Conservation (phyloP, 2,329 filamentous ascomycete genomes). For the Nemania sp. region DNA sequence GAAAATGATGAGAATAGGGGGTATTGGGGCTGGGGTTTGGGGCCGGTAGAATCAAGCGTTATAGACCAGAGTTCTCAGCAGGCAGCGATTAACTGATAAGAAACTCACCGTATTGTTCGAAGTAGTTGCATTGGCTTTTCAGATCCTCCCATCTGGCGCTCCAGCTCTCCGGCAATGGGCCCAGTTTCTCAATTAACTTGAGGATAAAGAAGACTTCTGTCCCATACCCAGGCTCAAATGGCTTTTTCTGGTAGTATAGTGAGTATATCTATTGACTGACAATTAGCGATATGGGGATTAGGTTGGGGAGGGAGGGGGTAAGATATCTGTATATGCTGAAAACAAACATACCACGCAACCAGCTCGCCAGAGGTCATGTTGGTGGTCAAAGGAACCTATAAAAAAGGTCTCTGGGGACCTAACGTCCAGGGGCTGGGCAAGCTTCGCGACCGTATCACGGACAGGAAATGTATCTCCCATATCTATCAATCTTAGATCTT, state of each 20-base stretch:
- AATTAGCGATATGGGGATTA: background rate
- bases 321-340: background rate
- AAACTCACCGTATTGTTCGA: background rate
- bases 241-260: background rate
- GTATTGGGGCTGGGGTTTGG: too few species aligned
- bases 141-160: background rate
- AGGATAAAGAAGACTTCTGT: background rate
- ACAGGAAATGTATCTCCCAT: background rate
- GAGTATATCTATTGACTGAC: background rate
- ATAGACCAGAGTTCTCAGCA: too few species aligned
- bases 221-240: background rate
- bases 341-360: background rate
- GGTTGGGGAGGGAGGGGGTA: too few species aligned
- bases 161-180: background rate
- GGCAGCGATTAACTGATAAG: too few species aligned
- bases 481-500: background rate
- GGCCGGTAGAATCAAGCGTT: too few species aligned
- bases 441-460: background rate
- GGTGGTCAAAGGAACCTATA: slow-evolving; percentile 3
- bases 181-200: background rate
- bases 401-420: slow-evolving; percentile 1
- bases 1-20: too few species aligned
- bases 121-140: background rate
- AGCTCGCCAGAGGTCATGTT: slow-evolving; percentile 1
- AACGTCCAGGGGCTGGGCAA: background rate